These are phyloP conservation scores for Diplogelasinospora grovesii DNA, from an alignment of 495 filamentous ascomycete genomes.

Conservation along the genomic window DNA sequence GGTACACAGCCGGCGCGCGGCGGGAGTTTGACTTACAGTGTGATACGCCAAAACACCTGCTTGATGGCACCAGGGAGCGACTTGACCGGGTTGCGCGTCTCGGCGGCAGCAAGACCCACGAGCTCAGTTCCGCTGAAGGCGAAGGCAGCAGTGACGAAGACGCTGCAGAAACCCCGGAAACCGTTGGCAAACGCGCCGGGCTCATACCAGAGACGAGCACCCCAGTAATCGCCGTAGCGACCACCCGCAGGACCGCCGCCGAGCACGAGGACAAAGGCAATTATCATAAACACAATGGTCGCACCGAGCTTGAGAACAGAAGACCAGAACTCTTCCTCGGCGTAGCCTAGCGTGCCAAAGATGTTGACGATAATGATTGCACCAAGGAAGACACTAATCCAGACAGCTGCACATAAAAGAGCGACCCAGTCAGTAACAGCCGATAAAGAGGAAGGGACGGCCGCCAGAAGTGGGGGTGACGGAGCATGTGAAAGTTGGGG, in stretches of 20 bases:
- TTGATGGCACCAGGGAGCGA: conserved; percentile 60
- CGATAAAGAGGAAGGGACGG: too few relatives aligned
- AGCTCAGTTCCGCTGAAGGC: conserved; percentile 68
- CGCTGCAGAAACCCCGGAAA: conserved; percentile 65
- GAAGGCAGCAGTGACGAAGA: conserved; percentile 71
- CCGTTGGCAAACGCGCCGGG: conserved; percentile 65
- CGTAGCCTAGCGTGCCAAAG: conserved; percentile 67
- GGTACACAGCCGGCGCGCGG: too few relatives aligned
- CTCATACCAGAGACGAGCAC: conserved; percentile 57
- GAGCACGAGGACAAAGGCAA: conserved; percentile 61
- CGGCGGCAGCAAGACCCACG: conserved; percentile 66
- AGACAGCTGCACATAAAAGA: conserved; percentile 37
- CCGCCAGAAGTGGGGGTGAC: too few relatives aligned
- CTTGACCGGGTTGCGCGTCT: conserved; percentile 58
- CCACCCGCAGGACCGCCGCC: conserved; percentile 54
- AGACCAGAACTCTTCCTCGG: conserved; percentile 56
- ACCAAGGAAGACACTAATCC: conserved; percentile 54
- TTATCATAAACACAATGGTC: conserved; percentile 63
- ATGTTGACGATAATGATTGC: conserved; percentile 58
- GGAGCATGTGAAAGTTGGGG: too few relatives aligned
- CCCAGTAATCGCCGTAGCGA: conserved; percentile 48
- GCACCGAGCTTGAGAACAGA: conserved; percentile 53
- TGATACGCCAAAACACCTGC: conserved; percentile 70
- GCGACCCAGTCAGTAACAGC: too few relatives aligned
- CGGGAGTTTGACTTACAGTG: too few relatives aligned